Evolutionary conservation across 257 asterid genomes (phyloP).

Genomic region (Solanum sejunctum): DNA sequence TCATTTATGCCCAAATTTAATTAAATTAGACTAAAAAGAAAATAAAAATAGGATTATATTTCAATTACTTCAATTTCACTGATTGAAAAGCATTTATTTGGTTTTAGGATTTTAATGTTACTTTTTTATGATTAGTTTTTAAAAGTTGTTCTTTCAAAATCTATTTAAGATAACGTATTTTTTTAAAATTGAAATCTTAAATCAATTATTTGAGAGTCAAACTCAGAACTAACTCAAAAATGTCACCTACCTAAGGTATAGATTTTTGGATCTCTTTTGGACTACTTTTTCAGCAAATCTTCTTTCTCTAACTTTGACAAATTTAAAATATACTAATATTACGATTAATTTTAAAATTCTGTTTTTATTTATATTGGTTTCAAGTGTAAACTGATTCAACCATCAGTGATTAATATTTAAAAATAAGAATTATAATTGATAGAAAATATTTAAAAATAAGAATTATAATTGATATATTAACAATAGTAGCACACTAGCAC

Average conservation of each 20-base stretch:
- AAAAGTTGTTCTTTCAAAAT: neutral
- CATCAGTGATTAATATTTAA: neutral
- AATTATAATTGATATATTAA: neutral
- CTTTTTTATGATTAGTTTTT: neutral
- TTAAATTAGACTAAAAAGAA: neutral
- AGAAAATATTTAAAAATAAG: neutral
- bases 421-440: neutral
- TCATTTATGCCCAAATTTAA: neutral
- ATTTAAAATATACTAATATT: neutral
- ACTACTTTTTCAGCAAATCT: no score
- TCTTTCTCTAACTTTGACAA: no score
- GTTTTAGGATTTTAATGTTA: neutral
- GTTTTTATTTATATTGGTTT: neutral
- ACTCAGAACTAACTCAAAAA: neutral
- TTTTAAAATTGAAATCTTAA: neutral
- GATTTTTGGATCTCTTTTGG: no score
- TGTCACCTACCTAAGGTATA: neutral
- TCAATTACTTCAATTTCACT: neutral
- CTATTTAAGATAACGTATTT: neutral
- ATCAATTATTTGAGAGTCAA: neutral
- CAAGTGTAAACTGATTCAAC: neutral
- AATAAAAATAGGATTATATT: neutral
- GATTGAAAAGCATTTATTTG: neutral
- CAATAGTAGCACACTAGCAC: no score
- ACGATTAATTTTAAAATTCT: neutral